A percentile compares a stretch with the other conserved stretches of the same genome.
These are phyloP conservation scores for Cutaneotrichosporon cutaneum DNA, from an alignment of 1,284 basidiomycete species.

Conservation along the genomic window DNA sequence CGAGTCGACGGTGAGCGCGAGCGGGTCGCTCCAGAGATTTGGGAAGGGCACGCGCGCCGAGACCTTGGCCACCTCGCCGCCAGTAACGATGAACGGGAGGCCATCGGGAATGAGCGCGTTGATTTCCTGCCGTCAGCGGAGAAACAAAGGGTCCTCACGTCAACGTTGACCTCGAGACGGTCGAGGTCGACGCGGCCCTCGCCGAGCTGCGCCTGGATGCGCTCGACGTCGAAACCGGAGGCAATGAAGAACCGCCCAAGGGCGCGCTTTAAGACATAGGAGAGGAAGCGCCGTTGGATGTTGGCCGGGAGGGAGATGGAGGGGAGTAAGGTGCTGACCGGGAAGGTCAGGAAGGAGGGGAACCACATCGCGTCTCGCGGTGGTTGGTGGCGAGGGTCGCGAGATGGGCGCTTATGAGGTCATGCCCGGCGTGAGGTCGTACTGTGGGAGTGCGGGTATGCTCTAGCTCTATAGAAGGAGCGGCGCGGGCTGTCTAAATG, in stretches of 20 bases:
- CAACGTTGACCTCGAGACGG: slow-evolving; percentile 72
- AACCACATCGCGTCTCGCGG: slow-evolving; percentile 41
- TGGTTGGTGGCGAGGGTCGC: background rate
- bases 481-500: background rate
- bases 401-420: background rate
- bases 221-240: slow-evolving; percentile 78
- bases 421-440: background rate
- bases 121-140: slow-evolving; percentile 63
- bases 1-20: slow-evolving; percentile 59
- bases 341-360: slow-evolving; percentile 40
- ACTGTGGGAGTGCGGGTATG: background rate
- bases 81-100: slow-evolving; percentile 67
- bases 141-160: slow-evolving; percentile 55
- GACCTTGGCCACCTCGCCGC: slow-evolving; percentile 70
- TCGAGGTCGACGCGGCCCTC: slow-evolving; percentile 83
- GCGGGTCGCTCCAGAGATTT: slow-evolving; percentile 48
- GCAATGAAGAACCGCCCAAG: slow-evolving; percentile 83
- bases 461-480: background rate
- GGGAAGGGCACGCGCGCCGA: slow-evolving; percentile 60
- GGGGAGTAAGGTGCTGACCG: slow-evolving; percentile 41
- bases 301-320: slow-evolving; percentile 67
- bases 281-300: slow-evolving; percentile 84
- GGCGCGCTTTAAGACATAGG: slow-evolving; percentile 78
- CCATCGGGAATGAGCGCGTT: slow-evolving; percentile 65
- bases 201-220: slow-evolving; percentile 88